Evolutionary conservation across 768 basidiomycete genomes (phyloP), one percentile per base, ranked within the genome.

Genomic region (Tylopilus subfusipes): DNA sequence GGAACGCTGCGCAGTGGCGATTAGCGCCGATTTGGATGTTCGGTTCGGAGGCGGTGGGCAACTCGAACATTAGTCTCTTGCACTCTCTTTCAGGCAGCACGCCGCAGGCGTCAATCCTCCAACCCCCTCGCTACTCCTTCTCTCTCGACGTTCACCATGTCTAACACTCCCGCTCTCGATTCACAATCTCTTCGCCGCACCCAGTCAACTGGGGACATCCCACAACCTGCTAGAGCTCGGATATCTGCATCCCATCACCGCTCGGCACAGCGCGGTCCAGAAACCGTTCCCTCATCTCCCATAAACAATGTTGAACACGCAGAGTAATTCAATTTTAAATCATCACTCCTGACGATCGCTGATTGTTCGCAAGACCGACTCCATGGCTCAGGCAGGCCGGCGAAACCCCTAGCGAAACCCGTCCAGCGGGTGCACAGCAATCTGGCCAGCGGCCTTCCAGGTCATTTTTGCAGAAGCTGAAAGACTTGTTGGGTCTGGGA

Each of bases 401-500:
- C 61, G 62, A 65, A 47, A 29, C 53, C 45, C 56, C 63, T 56
- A 53, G 56, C 53, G 49, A 46, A 39, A 19, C 57, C 43, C 56
- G 40, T 45, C 43, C 55, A 18, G 13, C 46, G 0, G 45, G 47
- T 12, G 25, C 55, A 22, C 42, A 34, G 3, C 63, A 48, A 46
- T 53, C 46, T 30, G 42, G 5, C 30, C 52, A 39, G 29, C 64
- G 34, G 22, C 58, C 45, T 48, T 48, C 57, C 8, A 61, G 57
- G 39, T 48, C 73, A 7, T 49, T 62, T 5, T 50, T 62, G 25
- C 64, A 61, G 12, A 62, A 57, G 24, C 13, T 72, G 6, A 67
- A 79, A 60, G 60, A 68, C 4, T 74, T 75, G 57, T 67, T 86
- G 39, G 85, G 85, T 4, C 63, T 82, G 49, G 85, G 86, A 8